Evolutionary conservation across 164 flowering plant species (phyloP), one percentile per base, ranked within the genome.

Genomic region (Liquidambar formosana): DNA sequence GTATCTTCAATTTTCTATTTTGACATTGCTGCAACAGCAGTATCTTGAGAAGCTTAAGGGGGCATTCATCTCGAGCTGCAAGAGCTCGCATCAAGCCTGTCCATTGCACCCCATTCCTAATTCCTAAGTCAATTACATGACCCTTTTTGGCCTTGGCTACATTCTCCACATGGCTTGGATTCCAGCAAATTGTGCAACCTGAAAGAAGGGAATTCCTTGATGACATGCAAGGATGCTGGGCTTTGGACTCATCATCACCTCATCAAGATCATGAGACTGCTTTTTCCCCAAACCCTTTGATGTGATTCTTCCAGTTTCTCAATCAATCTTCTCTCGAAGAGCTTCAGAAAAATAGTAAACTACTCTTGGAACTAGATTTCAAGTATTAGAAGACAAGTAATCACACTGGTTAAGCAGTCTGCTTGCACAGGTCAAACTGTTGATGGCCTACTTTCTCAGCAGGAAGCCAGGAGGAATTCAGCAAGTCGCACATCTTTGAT

Each of bases 11-110:
- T 66, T 15, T 62, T 51, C 1, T 22, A 12, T 18, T 28, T 70
- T 1, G 77, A 56, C 8, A 52, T 27, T 1, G 81, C 71, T 26
- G 79, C 84, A 0, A 88, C 60, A 0, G 78, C 81, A 26, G 81
- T 88, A 88, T 70, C 72, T 79, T 83, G 1, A 88, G 81, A 76
- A 74, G 83, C 67, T 85, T 83, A 52, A 86, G 11, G 6, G 80
- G 81, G 41, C 54, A 38, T 11, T 57, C 66, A 23, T 21, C 4
- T 61, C 74, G 68, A 8, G 64, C 53, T 25, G 74, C 75, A 18
- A 89, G 81, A 52, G 86, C 88, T 69, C 85, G 89, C 85, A 89
- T 86, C 69, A 86, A 43, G 10, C 69, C 58, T 18, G 75, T 68
- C 76, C 82, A 84, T 1, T 82, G 88, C 5, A 75, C 43, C 0